These are phyloP conservation scores for Phellinidium pouzarii DNA, from an alignment of 1,284 basidiomycete species.

Conservation along the genomic window DNA sequence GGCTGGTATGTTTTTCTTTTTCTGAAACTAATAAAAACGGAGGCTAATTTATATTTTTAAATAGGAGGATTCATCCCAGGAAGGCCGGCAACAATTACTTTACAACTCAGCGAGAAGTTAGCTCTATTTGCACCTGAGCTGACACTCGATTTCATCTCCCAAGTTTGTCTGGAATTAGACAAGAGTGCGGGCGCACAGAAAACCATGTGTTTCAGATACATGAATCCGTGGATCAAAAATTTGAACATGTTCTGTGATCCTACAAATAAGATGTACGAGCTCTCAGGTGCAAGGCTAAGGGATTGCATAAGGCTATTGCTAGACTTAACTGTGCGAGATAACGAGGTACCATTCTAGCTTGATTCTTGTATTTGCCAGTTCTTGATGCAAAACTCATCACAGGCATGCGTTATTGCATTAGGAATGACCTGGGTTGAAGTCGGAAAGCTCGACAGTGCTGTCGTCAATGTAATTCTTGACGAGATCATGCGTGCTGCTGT, in stretches of 20 bases:
- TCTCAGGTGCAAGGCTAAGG: conserved; percentile 63
- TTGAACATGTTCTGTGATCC: conserved; percentile 68
- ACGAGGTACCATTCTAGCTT: conserved; percentile 41
- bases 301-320: conserved; percentile 75
- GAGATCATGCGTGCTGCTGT: conserved; percentile 75
- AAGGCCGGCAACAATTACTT: conserved; percentile 58
- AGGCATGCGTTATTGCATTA: conserved; percentile 67
- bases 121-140: conserved; percentile 70
- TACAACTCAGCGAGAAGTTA: conserved; percentile 63
- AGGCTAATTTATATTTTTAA: conserved; percentile 13
- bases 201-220: conserved; percentile 70
- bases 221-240: conserved; percentile 84
- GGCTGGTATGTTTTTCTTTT: conserved; percentile 45
- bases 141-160: conserved; percentile 81
- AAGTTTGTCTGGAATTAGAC: conserved; percentile 65
- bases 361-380: neutral
- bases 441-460: conserved; percentile 54
- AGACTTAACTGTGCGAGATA: conserved; percentile 65
- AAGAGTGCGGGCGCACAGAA: conserved; percentile 47
- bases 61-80: conserved; percentile 70
- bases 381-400: conserved; percentile 17
- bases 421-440: conserved; percentile 73
- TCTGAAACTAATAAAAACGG: neutral
- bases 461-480: conserved; percentile 68
- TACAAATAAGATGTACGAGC: conserved; percentile 55